These are phyloP conservation scores for Fusarium papillatum DNA, from an alignment of 2,329 filamentous ascomycete species.

Conservation along the genomic window DNA sequence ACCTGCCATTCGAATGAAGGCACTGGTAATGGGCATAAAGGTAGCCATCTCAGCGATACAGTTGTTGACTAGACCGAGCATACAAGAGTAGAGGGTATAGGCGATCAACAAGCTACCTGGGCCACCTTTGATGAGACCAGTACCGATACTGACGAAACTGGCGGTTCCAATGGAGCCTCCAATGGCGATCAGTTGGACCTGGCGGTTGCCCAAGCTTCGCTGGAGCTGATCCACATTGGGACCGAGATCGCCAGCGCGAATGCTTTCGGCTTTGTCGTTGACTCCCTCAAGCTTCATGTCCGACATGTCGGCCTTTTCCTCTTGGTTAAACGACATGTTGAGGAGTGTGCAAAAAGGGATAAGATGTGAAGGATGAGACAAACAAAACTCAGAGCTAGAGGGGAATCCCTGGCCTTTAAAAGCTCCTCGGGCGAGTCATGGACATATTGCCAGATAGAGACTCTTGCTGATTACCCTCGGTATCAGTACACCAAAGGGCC, in stretches of 20 bases:
- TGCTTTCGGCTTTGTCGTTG: slow-evolving; percentile 11
- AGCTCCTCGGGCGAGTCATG: neutral
- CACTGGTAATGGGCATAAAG: slow-evolving; percentile 27
- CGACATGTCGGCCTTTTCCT: slow-evolving; percentile 14
- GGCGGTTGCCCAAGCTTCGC: slow-evolving; percentile 26
- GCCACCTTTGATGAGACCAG: slow-evolving; percentile 25
- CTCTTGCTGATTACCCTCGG: neutral
- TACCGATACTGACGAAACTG: slow-evolving; percentile 31
- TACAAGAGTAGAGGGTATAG: slow-evolving; percentile 25
- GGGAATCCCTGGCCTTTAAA: neutral
- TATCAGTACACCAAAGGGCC: neutral
- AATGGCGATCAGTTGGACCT: slow-evolving; percentile 31
- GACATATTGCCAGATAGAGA: neutral
- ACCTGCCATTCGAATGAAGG: slow-evolving; percentile 29
- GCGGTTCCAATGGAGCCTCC: slow-evolving; percentile 30
- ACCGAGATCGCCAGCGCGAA: slow-evolving; percentile 9
- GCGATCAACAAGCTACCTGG: slow-evolving; percentile 23
- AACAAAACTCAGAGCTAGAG: neutral
- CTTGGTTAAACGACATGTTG: neutral
- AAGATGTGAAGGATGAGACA: neutral
- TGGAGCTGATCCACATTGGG: slow-evolving; percentile 17
- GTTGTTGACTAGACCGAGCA: slow-evolving; percentile 26
- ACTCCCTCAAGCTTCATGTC: slow-evolving; percentile 15
- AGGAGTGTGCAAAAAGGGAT: neutral
- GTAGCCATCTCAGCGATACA: slow-evolving; percentile 30